These are phyloP conservation scores for Maudiozyma barnettii DNA, from an alignment of 805 yeast genomes.

Conservation along the genomic window DNA sequence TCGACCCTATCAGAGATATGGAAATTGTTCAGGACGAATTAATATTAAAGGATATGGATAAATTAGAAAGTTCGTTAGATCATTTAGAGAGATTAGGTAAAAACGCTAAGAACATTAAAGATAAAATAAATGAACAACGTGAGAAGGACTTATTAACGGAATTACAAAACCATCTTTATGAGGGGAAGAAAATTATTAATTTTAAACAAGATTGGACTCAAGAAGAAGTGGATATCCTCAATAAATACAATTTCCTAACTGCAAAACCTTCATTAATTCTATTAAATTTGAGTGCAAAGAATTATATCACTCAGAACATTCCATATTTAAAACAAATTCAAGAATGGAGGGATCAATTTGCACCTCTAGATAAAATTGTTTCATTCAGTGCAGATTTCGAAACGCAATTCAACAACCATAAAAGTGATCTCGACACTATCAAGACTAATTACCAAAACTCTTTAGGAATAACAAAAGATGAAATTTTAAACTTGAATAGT, in stretches of 20 bases:
- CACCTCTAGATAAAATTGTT: slow-evolving; percentile 55
- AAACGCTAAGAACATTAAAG: slow-evolving; percentile 37
- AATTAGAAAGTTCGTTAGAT: slow-evolving; percentile 50
- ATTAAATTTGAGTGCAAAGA: slow-evolving; percentile 63
- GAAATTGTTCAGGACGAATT: slow-evolving; percentile 68
- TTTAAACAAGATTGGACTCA: slow-evolving; percentile 53
- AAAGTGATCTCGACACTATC: slow-evolving; percentile 18
- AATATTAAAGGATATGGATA: slow-evolving; percentile 69
- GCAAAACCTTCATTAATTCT: slow-evolving; percentile 82
- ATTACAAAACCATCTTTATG: slow-evolving; percentile 44
- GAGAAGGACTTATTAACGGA: slow-evolving; percentile 36
- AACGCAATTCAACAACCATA: slow-evolving; percentile 24
- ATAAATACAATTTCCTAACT: slow-evolving; percentile 64
- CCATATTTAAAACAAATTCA: slow-evolving; percentile 42
- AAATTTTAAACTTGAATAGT: slow-evolving; percentile 32
- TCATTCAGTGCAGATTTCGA: slow-evolving; percentile 59
- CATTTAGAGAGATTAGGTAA: slow-evolving; percentile 34
- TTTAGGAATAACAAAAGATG: slow-evolving; percentile 33
- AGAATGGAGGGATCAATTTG: slow-evolving; percentile 54
- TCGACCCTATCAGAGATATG: slow-evolving; percentile 67
- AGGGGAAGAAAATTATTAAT: slow-evolving; percentile 42
- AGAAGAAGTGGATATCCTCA: slow-evolving; percentile 57
- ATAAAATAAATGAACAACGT: slow-evolving; percentile 25
- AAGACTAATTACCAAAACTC: slow-evolving; percentile 11
- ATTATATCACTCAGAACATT: slow-evolving; percentile 43